These are phyloP conservation scores for Aureobasidium leucospermi DNA, from an alignment of 2,329 filamentous ascomycete species.

Conservation along the genomic window DNA sequence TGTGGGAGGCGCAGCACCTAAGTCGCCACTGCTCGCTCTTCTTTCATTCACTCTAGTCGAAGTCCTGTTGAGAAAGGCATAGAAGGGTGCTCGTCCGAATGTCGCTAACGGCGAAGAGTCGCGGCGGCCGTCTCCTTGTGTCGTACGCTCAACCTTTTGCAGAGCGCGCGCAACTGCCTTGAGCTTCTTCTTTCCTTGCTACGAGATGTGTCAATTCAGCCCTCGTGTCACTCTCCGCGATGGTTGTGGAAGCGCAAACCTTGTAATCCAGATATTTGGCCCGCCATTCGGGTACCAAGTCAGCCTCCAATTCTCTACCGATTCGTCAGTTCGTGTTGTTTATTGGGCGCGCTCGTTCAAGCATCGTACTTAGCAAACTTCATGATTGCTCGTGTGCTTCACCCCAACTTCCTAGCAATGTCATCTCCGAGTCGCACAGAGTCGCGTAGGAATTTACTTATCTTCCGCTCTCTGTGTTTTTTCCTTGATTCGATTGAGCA, in stretches of 20 bases:
- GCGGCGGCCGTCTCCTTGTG: constrained; percentile 20
- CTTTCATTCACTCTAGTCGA: background rate
- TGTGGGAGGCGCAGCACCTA: background rate
- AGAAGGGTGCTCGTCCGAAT: constrained; percentile 30
- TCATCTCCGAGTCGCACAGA: background rate
- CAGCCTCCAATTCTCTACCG: constrained; percentile 67
- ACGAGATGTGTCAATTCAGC: constrained; percentile 16
- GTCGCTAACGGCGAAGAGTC: constrained; percentile 33
- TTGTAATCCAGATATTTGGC: constrained; percentile 95
- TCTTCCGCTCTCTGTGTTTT: background rate
- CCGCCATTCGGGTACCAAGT: constrained; percentile 90
- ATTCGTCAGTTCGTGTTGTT: constrained; percentile 3
- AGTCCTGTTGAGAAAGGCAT: constrained; percentile 34
- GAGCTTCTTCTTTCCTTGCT: constrained; percentile 81
- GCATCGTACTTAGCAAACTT: constrained; percentile 21
- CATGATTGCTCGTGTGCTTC: constrained; percentile 18
- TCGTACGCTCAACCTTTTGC: constrained; percentile 49
- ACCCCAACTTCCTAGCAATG: background rate
- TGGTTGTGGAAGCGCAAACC: constrained; percentile 24
- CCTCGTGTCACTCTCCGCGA: background rate
- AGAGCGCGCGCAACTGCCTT: constrained; percentile 74
- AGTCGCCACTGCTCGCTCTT: constrained; percentile 6
- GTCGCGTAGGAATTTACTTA: background rate
- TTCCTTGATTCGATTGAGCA: background rate
- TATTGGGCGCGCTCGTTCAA: background rate